phyloP scores from a whole-genome alignment of 2,329 filamentous ascomycete genomes.

The Bretziella fagacearum region DNA sequence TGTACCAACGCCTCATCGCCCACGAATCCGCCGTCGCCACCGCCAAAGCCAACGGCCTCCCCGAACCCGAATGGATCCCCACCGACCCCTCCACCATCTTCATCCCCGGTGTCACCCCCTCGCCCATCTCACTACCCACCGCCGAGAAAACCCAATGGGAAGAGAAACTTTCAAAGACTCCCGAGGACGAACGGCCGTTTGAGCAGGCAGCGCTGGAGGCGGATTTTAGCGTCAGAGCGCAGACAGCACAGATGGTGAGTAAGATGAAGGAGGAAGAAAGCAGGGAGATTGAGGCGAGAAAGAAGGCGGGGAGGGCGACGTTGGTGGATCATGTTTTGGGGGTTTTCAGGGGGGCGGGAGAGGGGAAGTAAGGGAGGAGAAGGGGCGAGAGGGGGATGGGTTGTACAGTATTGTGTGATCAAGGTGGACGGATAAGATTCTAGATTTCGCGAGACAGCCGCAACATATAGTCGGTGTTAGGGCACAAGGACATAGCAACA shows the following conservation, averaged over 20 bases:
- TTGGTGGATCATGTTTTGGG: slow-evolving; percentile 26
- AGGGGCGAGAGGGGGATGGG: slow-evolving; percentile 2
- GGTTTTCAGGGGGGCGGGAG: slow-evolving; percentile 17
- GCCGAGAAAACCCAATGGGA: slow-evolving; percentile 34
- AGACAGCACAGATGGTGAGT: slow-evolving; percentile 40
- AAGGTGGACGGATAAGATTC: neutral
- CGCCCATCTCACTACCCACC: slow-evolving; percentile 5
- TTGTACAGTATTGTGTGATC: neutral
- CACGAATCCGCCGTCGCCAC: slow-evolving; percentile 62
- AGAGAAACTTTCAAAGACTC: slow-evolving; percentile 39
- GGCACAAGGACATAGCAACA: neutral
- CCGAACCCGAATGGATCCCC: slow-evolving; percentile 41
- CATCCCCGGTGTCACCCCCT: neutral
- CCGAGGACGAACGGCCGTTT: slow-evolving; percentile 38
- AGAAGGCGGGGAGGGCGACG: slow-evolving; percentile 36
- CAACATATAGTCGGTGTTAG: neutral
- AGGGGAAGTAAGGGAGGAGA: slow-evolving; percentile 1
- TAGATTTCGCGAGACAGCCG: slow-evolving; percentile 2
- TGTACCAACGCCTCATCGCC: slow-evolving; percentile 73
- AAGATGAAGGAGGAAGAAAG: slow-evolving; percentile 39
- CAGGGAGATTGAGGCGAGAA: slow-evolving; percentile 35
- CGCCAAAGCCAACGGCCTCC: slow-evolving; percentile 44
- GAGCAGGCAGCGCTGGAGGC: slow-evolving; percentile 48
- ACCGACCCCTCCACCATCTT: slow-evolving; percentile 26
- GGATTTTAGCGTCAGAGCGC: slow-evolving; percentile 42